Conservation (phyloP, 352 stramenopile genomes). For the Pythium diclinum region DNA sequence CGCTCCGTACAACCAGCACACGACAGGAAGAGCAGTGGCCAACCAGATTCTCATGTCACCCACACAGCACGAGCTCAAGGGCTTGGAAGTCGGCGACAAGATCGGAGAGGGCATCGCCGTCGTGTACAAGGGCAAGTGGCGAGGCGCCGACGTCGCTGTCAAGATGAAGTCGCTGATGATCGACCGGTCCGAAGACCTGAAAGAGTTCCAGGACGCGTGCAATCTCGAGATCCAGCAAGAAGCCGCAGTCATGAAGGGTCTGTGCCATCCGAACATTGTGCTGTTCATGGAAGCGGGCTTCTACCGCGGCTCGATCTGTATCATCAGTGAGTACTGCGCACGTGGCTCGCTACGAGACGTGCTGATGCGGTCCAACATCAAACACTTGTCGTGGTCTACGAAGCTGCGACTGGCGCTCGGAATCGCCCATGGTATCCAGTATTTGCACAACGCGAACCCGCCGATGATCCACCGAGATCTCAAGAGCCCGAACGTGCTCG, state of each 20-base stretch:
- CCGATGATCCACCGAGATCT: slow-evolving; percentile 91
- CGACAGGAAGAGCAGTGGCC: slow-evolving; percentile 1
- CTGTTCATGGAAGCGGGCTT: slow-evolving; percentile 88
- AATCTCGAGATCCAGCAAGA: slow-evolving; percentile 85
- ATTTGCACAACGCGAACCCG: slow-evolving; percentile 86
- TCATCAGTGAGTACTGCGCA: slow-evolving; percentile 95
- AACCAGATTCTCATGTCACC: slow-evolving; percentile 25
- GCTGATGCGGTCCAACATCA: slow-evolving; percentile 72
- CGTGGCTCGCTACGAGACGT: slow-evolving; percentile 95
- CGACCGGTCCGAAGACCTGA: slow-evolving; percentile 54
- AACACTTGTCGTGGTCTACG: slow-evolving; percentile 75
- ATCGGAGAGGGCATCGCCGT: slow-evolving; percentile 83
- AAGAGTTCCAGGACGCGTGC: slow-evolving; percentile 77
- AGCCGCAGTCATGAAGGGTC: slow-evolving; percentile 73
- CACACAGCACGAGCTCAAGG: slow-evolving; percentile 71
- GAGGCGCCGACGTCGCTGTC: slow-evolving; percentile 93
- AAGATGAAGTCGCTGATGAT: slow-evolving; percentile 90
- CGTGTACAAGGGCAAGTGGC: slow-evolving; percentile 96
- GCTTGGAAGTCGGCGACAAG: slow-evolving; percentile 78
- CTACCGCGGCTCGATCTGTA: slow-evolving; percentile 87
- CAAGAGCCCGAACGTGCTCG: slow-evolving; percentile 89
- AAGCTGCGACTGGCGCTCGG: slow-evolving; percentile 75
- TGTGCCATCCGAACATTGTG: slow-evolving; percentile 86
- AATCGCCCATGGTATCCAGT: slow-evolving; percentile 86
- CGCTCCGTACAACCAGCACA: slow-evolving; percentile 21